Evolutionary conservation across 2,329 filamentous ascomycete genomes (phyloP).

Genomic region (Ceratocystis destructans): DNA sequence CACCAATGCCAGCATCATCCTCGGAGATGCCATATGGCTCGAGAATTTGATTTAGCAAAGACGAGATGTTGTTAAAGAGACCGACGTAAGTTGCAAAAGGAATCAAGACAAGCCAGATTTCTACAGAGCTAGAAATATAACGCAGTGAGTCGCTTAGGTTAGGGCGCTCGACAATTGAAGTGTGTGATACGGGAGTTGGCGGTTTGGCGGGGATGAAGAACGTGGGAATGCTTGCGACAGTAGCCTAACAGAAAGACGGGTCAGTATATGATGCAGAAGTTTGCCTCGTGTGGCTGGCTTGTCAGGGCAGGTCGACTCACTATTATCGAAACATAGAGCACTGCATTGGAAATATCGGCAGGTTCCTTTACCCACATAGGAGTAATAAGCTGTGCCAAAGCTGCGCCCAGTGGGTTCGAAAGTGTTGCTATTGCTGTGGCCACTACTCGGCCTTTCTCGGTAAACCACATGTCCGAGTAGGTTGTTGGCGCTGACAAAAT

Average conservation of each 20-base stretch:
- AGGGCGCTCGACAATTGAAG: constrained; percentile 46
- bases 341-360: constrained; percentile 60
- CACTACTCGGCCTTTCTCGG: constrained; percentile 56
- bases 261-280: background rate
- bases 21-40: constrained; percentile 73
- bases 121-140: constrained; percentile 43
- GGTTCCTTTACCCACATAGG: constrained; percentile 57
- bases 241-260: constrained; percentile 32
- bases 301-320: constrained; percentile 34
- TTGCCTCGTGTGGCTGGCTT: background rate
- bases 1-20: constrained; percentile 75
- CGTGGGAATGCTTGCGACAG: constrained; percentile 55
- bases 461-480: constrained; percentile 94
- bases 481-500: constrained; percentile 77
- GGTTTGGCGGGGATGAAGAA: constrained; percentile 68
- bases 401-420: constrained; percentile 81
- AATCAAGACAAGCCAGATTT: constrained; percentile 68
- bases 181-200: constrained; percentile 62
- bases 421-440: constrained; percentile 76
- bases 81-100: constrained; percentile 79
- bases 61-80: constrained; percentile 85
- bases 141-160: constrained; percentile 37
- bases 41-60: constrained; percentile 80
- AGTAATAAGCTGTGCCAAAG: constrained; percentile 73
- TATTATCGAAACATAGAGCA: constrained; percentile 74